A percentile compares a stretch with the other conserved stretches of the same genome.
Conservation (phyloP, 2,329 filamentous ascomycete species). For the Grosmannia serpens region DNA sequence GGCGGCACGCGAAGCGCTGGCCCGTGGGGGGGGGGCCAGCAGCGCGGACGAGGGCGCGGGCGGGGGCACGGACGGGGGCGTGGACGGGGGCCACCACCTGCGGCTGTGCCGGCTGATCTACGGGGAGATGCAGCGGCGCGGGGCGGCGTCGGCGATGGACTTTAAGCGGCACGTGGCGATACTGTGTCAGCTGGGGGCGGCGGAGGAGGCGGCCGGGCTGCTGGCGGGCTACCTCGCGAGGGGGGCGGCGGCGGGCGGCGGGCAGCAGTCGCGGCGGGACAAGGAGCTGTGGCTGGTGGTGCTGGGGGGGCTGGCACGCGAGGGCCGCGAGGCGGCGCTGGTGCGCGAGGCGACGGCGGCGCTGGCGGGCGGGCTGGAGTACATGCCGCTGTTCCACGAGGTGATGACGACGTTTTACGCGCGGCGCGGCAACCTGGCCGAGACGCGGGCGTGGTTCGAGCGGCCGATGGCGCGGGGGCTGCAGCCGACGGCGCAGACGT, state of each 20-base stretch:
- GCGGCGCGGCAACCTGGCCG: conserved; percentile 40
- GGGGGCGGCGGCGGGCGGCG: not conserved
- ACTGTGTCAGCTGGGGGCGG: conserved; percentile 41
- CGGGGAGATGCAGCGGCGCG: conserved; percentile 20
- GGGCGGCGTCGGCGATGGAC: conserved; percentile 15
- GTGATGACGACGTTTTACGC: conserved; percentile 54
- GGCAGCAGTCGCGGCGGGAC: conserved; percentile 12
- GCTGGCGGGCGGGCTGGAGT: conserved; percentile 32
- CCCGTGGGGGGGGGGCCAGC: not conserved
- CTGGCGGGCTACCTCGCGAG: conserved; percentile 26
- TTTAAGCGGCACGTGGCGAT: conserved; percentile 35
- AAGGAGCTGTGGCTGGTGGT: conserved; percentile 36
- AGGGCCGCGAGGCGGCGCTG: conserved; percentile 48
- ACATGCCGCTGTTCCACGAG: conserved; percentile 34
- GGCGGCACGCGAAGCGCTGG: conserved; percentile 26
- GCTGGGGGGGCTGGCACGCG: conserved; percentile 48
- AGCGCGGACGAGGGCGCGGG: not conserved
- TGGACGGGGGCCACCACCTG: conserved; percentile 29
- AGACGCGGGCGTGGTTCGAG: conserved; percentile 57
- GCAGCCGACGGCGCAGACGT: conserved; percentile 32
- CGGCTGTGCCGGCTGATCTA: conserved; percentile 35
- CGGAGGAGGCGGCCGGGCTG: conserved; percentile 38
- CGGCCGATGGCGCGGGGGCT: conserved; percentile 32
- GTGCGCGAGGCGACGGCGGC: conserved; percentile 28
- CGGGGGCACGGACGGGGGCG: too few species aligned